These are phyloP conservation scores for Micromonas commoda DNA, from an alignment of 139 green algal genomes.

Conservation along the genomic window DNA sequence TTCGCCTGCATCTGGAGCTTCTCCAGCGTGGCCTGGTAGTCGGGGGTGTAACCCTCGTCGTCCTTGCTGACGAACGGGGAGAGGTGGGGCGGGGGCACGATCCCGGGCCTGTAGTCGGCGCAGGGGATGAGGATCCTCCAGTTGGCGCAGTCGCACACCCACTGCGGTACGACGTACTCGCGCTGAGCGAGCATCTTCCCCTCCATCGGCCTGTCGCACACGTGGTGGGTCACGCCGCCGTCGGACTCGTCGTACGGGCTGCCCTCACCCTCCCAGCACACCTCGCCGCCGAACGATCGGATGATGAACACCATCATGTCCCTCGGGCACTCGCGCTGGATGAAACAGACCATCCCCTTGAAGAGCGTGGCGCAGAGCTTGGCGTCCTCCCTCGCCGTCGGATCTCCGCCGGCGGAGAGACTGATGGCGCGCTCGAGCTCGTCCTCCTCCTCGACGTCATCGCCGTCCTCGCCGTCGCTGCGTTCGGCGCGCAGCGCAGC, in stretches of 20 bases:
- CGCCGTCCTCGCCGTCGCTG: slow-evolving; percentile 27
- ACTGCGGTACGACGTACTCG: slow-evolving; percentile 96
- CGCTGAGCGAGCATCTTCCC: slow-evolving; percentile 41
- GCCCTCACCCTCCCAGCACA: slow-evolving; percentile 83
- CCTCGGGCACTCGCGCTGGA: slow-evolving; percentile 70
- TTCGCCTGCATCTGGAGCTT: slow-evolving; percentile 1
- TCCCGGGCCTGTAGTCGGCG: slow-evolving; percentile 71
- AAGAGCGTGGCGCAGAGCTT: slow-evolving; percentile 73
- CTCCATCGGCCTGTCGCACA: slow-evolving; percentile 37
- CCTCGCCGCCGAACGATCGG: slow-evolving; percentile 80
- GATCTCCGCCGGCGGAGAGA: neutral
- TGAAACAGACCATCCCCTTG: slow-evolving; percentile 82
- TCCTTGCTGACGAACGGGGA: slow-evolving; percentile 87
- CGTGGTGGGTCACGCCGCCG: slow-evolving; percentile 86
- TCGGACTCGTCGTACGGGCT: slow-evolving; percentile 61
- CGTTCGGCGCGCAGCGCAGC: neutral
- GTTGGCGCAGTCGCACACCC: slow-evolving; percentile 93
- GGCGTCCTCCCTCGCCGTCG: slow-evolving; percentile 32
- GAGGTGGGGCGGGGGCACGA: slow-evolving; percentile 80
- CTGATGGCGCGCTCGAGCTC: neutral
- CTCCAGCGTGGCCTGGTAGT: slow-evolving; percentile 62
- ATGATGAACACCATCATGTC: slow-evolving; percentile 92
- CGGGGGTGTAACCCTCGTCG: slow-evolving; percentile 90
- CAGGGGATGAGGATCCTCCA: slow-evolving; percentile 63
- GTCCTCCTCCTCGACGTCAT: slow-evolving; percentile 21